Conservation (phyloP, 495 filamentous ascomycete species). For the Annulohypoxylon maeteangense region DNA sequence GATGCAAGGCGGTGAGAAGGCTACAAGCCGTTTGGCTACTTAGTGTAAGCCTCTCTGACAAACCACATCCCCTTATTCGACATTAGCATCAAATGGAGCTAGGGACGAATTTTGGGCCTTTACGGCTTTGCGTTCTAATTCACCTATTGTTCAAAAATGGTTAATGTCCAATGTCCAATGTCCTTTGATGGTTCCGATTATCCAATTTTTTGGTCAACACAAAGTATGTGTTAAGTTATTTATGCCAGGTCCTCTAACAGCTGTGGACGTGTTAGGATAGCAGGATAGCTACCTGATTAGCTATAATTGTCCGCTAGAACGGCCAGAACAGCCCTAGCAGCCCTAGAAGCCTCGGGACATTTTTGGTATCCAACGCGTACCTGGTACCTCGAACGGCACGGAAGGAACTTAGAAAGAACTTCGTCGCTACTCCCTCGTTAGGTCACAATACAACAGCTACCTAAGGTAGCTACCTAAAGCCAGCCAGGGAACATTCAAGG, state of each 20-base stretch:
- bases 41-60: slow-evolving; percentile 45
- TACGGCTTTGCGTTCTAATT: slow-evolving; percentile 28
- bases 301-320: slow-evolving; percentile 30
- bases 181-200: slow-evolving; percentile 4
- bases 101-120: slow-evolving; percentile 28
- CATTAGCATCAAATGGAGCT: slow-evolving; percentile 31
- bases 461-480: slow-evolving; percentile 1
- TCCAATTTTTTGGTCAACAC: slow-evolving; percentile 31
- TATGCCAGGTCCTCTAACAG: slow-evolving; percentile 29
- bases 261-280: slow-evolving; percentile 22
- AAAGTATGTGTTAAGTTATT: slow-evolving; percentile 21
- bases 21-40: slow-evolving; percentile 45
- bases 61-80: slow-evolving; percentile 43
- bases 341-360: slow-evolving; percentile 24
- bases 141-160: slow-evolving; percentile 22
- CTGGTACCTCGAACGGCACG: slow-evolving; percentile 32
- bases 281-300: slow-evolving; percentile 16
- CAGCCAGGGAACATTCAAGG: neutral
- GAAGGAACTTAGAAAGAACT: slow-evolving; percentile 39
- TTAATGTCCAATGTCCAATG: neutral
- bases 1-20: slow-evolving; percentile 48
- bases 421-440: slow-evolving; percentile 29
- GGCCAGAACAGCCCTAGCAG: slow-evolving; percentile 30
- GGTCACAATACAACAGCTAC: slow-evolving; percentile 29
- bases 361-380: slow-evolving; percentile 32